phyloP scores from a whole-genome alignment of 495 filamentous ascomycete genomes.

The Geopyxis carbonaria region DNA sequence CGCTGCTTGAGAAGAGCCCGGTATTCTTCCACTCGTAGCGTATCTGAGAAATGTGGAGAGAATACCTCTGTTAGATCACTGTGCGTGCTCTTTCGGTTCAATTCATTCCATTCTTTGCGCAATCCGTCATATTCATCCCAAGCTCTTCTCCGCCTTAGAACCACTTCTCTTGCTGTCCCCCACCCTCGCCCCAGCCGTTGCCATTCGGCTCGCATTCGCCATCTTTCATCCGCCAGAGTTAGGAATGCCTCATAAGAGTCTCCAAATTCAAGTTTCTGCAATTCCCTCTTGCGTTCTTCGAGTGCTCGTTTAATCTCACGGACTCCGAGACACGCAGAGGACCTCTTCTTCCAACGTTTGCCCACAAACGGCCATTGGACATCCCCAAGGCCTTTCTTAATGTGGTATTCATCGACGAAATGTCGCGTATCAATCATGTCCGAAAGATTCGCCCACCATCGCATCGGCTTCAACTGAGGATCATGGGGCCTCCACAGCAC shows the following conservation, averaged over 20 bases:
- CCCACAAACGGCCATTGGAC: slow-evolving; percentile 12
- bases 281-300: slow-evolving; percentile 13
- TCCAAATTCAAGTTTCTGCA: slow-evolving; percentile 9
- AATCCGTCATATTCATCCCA: slow-evolving; percentile 7
- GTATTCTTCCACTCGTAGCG: no score
- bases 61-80: neutral
- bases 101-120: neutral
- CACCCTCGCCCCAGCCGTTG: slow-evolving; percentile 18
- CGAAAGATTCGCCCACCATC: slow-evolving; percentile 9
- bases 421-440: slow-evolving; percentile 5
- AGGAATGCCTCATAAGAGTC: slow-evolving; percentile 2
- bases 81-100: neutral
- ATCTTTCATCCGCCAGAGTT: slow-evolving; percentile 12
- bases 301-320: slow-evolving; percentile 18
- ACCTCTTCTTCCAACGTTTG: slow-evolving; percentile 7
- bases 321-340: slow-evolving; percentile 18
- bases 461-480: slow-evolving; percentile 1
- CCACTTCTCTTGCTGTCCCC: slow-evolving; percentile 16
- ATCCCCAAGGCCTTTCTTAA: slow-evolving; percentile 8
- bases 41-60: neutral
- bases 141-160: slow-evolving; percentile 10
- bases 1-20: neutral
- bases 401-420: slow-evolving; percentile 15
- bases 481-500: slow-evolving; percentile 13
- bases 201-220: slow-evolving; percentile 21